Percentiles rank a stretch among this genome's conserved stretches.
phyloP scores from a whole-genome alignment of 192 early-diverging fungal genomes.

The Entomortierella parvispora region DNA sequence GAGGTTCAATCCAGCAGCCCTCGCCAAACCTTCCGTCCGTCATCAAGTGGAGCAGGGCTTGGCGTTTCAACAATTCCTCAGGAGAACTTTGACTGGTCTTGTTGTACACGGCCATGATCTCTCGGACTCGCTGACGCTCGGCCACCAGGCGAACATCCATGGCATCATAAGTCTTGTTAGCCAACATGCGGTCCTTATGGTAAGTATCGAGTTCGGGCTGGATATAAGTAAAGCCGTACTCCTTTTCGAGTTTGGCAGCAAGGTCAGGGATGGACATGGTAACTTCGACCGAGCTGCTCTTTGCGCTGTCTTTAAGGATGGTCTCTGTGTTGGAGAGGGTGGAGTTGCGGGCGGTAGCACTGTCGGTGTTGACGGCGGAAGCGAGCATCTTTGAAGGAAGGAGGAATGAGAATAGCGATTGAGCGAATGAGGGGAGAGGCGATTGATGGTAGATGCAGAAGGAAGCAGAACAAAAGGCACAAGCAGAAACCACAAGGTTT shows the following conservation, averaged over 20 bases:
- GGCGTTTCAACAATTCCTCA: conserved; percentile 26
- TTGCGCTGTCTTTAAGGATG: conserved; percentile 7
- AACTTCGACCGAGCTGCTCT: background rate
- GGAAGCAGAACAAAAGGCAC: background rate
- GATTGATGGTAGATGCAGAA: background rate
- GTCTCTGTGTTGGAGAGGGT: background rate
- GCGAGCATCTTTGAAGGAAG: background rate
- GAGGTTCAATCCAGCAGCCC: conserved; percentile 69
- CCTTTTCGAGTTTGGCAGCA: conserved; percentile 31
- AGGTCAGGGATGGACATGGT: conserved; percentile 21
- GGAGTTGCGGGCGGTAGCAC: background rate
- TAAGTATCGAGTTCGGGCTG: conserved; percentile 32
- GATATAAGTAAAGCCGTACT: conserved; percentile 21
- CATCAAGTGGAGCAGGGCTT: conserved; percentile 21
- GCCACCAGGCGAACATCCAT: conserved; percentile 15
- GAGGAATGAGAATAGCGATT: background rate
- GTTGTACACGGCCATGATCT: conserved; percentile 35
- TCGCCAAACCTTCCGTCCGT: conserved; percentile 64
- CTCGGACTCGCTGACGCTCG: conserved; percentile 35
- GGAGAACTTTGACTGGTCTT: conserved; percentile 8
- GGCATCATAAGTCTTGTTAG: conserved; percentile 29
- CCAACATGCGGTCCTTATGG: conserved; percentile 46
- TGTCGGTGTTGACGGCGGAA: conserved; percentile 14
- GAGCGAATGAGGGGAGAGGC: background rate
- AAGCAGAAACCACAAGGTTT: no score